Conservation (phyloP, 257 asterid genomes). For the Petrea volubilis region DNA sequence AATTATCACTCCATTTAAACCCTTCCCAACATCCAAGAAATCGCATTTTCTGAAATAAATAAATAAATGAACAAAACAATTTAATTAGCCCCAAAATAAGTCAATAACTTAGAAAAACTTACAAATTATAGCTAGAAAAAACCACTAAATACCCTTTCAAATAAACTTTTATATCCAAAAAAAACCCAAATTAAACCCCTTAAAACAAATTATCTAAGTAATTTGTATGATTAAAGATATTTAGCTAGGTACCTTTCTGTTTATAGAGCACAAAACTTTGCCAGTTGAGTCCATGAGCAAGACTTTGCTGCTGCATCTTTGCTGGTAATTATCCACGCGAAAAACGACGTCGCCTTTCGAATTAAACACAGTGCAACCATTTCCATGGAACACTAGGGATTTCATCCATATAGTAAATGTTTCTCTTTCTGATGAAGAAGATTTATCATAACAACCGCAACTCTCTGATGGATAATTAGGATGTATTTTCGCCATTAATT, state of each 20-base stretch:
- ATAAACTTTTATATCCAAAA: too few relatives aligned
- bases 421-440: slow-evolving; percentile 46
- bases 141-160: too few relatives aligned
- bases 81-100: too few relatives aligned
- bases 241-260: slow-evolving; percentile 58
- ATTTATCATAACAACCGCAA: slow-evolving; percentile 16
- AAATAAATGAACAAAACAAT: neutral
- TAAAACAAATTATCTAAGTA: too few relatives aligned
- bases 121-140: too few relatives aligned
- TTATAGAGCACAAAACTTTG: slow-evolving; percentile 59
- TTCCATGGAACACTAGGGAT: slow-evolving; percentile 73
- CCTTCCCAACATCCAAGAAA: slow-evolving; percentile 61
- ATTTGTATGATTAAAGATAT: too few relatives aligned
- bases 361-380: slow-evolving; percentile 75
- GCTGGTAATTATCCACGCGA: slow-evolving; percentile 80
- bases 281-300: slow-evolving; percentile 74
- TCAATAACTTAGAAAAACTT: too few relatives aligned
- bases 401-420: slow-evolving; percentile 82
- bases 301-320: slow-evolving; percentile 50
- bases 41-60: slow-evolving; percentile 39
- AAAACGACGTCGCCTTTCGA: slow-evolving; percentile 64
- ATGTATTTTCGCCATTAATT: slow-evolving; percentile 61
- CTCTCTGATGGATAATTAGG: slow-evolving; percentile 38
- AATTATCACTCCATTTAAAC: slow-evolving; percentile 39
- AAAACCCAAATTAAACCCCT: too few relatives aligned